These are phyloP conservation scores for Grosmannia clavigera DNA, from an alignment of 2,329 filamentous ascomycete genomes.

Conservation along the genomic window DNA sequence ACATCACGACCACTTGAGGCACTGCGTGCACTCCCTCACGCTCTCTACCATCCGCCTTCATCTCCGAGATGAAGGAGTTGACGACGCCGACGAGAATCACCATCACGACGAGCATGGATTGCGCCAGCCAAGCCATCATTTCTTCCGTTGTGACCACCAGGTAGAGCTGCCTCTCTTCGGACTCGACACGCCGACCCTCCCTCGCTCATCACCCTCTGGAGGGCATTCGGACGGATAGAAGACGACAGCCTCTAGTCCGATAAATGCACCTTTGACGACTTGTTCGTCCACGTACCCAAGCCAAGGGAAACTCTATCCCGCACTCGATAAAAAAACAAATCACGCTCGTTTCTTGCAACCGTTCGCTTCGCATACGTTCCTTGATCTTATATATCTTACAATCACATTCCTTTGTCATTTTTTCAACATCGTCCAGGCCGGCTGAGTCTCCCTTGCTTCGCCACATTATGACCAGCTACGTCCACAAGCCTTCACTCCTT, in stretches of 20 bases:
- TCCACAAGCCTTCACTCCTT: constrained; percentile 35
- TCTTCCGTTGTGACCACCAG: background rate
- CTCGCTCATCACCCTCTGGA: background rate
- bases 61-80: constrained; percentile 3
- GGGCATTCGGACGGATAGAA: background rate
- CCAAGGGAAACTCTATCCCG: background rate
- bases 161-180: background rate
- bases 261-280: background rate
- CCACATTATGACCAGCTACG: constrained; percentile 33
- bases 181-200: background rate
- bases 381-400: background rate
- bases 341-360: background rate
- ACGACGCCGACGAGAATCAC: constrained; percentile 13
- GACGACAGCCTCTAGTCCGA: background rate
- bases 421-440: background rate
- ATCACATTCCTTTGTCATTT: background rate
- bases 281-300: background rate
- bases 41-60: background rate
- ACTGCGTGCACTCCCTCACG: background rate
- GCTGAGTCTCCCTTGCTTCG: constrained; percentile 16
- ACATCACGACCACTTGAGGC: background rate
- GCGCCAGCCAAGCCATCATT: constrained; percentile 10
- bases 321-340: background rate
- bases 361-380: background rate
- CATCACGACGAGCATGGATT: constrained; percentile 13